These are phyloP conservation scores for Nakaseomyces kungkrabaensis DNA, from an alignment of 1,139 yeast species.

Conservation along the genomic window DNA sequence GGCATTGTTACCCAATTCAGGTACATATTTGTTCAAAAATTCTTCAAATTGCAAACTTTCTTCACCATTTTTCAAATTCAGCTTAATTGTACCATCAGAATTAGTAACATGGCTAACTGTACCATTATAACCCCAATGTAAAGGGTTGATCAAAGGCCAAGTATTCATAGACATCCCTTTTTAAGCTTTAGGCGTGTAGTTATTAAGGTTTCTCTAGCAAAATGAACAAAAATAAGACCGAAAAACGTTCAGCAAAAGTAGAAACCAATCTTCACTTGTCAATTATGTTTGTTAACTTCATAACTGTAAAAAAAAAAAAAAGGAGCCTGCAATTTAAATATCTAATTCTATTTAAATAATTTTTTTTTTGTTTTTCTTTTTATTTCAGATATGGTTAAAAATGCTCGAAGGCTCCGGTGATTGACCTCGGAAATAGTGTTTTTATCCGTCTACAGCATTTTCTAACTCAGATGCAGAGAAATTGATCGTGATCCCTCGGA, in stretches of 20 bases:
- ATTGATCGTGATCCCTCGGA: too few relatives aligned
- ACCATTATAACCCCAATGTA: constrained; percentile 36
- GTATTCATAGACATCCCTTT: background rate
- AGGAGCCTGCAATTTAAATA: background rate
- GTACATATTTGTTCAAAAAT: constrained; percentile 36
- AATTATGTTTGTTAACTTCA: too few relatives aligned
- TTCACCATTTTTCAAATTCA: constrained; percentile 31
- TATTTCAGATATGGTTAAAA: too few relatives aligned
- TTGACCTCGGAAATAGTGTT: background rate
- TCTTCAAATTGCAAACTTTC: constrained; percentile 28
- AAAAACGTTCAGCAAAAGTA: too few relatives aligned
- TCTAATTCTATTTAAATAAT: background rate
- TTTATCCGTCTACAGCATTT: background rate
- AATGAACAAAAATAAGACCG: too few relatives aligned
- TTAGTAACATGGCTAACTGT: constrained; percentile 31
- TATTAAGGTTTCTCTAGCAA: too few relatives aligned
- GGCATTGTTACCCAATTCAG: constrained; percentile 37
- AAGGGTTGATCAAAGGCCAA: constrained; percentile 26
- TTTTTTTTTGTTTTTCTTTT: too few relatives aligned
- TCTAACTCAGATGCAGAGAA: background rate
- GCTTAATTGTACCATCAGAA: constrained; percentile 31
- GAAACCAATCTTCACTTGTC: too few relatives aligned
- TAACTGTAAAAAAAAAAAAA: background rate
- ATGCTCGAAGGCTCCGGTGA: background rate
- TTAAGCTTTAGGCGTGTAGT: too few relatives aligned